Evolutionary conservation across 441 rosid species (phyloP).

Genomic region (Metrosideros polymorpha): DNA sequence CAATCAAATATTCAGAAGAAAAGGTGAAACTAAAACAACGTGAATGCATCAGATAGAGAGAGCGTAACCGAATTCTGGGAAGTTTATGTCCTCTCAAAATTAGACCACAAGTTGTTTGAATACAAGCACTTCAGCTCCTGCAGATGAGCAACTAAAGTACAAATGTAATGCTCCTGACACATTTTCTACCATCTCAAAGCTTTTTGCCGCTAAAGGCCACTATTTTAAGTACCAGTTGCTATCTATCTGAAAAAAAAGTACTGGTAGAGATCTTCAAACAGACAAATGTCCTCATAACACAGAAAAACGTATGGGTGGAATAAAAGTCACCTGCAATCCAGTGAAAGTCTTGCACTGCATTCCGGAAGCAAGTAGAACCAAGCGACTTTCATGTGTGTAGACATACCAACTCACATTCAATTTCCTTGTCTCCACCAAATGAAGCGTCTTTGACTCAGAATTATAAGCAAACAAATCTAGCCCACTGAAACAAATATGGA

Average conservation of each 20-base stretch:
- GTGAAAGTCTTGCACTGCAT: slow-evolving; percentile 83
- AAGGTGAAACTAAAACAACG: background rate
- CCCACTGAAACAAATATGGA: slow-evolving; percentile 48
- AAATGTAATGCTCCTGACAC: background rate
- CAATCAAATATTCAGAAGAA: background rate
- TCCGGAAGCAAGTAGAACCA: slow-evolving; percentile 98
- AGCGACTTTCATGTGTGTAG: slow-evolving; percentile 92
- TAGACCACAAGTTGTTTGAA: background rate
- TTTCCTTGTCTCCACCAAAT: slow-evolving; percentile 77
- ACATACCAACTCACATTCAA: slow-evolving; percentile 67
- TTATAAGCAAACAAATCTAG: slow-evolving; percentile 74
- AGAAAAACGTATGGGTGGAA: background rate
- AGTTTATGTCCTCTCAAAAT: background rate
- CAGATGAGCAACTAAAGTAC: background rate
- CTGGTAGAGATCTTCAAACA: background rate
- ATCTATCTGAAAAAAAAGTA: no score
- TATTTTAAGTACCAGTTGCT: background rate
- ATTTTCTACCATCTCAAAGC: background rate
- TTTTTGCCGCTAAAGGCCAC: background rate
- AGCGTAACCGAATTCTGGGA: background rate
- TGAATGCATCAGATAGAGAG: background rate
- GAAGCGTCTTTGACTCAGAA: slow-evolving; percentile 47
- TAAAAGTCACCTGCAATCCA: slow-evolving; percentile 74
- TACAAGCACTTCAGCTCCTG: background rate
- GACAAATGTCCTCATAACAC: background rate